Base-by-base conservation (phyloP, 768 basidiomycete species). In the Boletus coccyginus region DNA sequence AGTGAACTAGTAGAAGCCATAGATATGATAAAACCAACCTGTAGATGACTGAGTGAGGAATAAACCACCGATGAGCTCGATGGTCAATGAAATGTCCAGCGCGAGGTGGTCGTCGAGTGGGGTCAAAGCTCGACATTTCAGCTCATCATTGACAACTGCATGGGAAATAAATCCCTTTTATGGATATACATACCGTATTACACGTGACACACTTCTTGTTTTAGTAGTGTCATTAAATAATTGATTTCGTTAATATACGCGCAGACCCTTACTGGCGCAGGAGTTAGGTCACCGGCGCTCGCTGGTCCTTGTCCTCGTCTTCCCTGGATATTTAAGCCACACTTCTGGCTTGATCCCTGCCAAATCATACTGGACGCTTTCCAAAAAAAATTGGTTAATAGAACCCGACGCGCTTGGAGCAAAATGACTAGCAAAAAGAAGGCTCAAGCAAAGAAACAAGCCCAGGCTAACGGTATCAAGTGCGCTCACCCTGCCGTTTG, bases 341-440 rank as follows among this genome's bases (percentile, higher is more conserved):
- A 11, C 46, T 41, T 48, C 38, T 32, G 16, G 13, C 35, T 33
- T 47, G 17, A 44, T 43, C n/a, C 7, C 36, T 17, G 32, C 13
- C 14, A 14, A n/a, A 27, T 10, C 53, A 53, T 40, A 53, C 57
- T 64, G 59, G 52, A 53, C 46, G 27, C 50, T 46, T 33, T 66
- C 41, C 50, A 42, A 46, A 33, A 44, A 0, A 51, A 58, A 3
- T 5, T 64, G 32, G 3, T 48, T 24, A 11, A 47, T 7, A 56
- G 46, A 42, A 10, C 44, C 35, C 44, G 44, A 12, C 39, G 47
- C 24, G 33, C 35, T 32, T 51, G 29, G 41, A 19, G 44, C 21
- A 65, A 53, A 55, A 71, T 73, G 70, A 58, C 67, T 4, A 73
- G 67, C 59, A 72, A 67, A 60, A 72, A 72, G 61, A 71, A 65